Evolutionary conservation across 1,284 basidiomycete genomes (phyloP).

Genomic region (Pholiota adiposa): DNA sequence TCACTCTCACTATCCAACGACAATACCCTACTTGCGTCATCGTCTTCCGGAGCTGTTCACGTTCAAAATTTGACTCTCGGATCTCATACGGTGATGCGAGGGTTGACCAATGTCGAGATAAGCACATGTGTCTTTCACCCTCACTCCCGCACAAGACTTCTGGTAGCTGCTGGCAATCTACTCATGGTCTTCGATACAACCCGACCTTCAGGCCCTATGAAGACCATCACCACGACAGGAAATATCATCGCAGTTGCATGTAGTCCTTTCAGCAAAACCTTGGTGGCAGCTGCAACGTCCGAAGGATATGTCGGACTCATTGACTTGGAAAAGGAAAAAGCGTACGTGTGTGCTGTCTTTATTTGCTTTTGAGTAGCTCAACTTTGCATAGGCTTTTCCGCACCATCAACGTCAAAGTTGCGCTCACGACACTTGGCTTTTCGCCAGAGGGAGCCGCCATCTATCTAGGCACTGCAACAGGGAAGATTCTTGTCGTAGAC

Average conservation of each 20-base stretch:
- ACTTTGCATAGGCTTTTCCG: slow-evolving; percentile 56
- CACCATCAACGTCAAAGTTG: slow-evolving; percentile 51
- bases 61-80: slow-evolving; percentile 60
- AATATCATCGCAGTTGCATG: slow-evolving; percentile 56
- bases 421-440: slow-evolving; percentile 62
- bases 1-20: slow-evolving; percentile 64
- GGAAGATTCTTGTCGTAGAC: slow-evolving; percentile 63
- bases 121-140: slow-evolving; percentile 61
- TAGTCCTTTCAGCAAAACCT: slow-evolving; percentile 75
- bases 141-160: slow-evolving; percentile 57
- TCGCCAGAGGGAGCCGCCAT: slow-evolving; percentile 69
- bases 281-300: slow-evolving; percentile 61
- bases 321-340: slow-evolving; percentile 75
- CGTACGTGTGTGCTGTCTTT: slow-evolving; percentile 44
- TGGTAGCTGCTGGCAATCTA: slow-evolving; percentile 57
- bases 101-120: slow-evolving; percentile 43
- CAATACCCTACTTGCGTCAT: slow-evolving; percentile 57
- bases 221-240: slow-evolving; percentile 48
- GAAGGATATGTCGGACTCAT: slow-evolving; percentile 58
- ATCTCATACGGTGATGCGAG: slow-evolving; percentile 56
- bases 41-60: slow-evolving; percentile 54
- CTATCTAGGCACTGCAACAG: slow-evolving; percentile 65
- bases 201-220: slow-evolving; percentile 57
- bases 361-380: background rate
- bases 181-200: slow-evolving; percentile 66